Evolutionary conservation across 2,329 filamentous ascomycete species (phyloP), one percentile per base, ranked within the genome.

Genomic region (Xylariaceae sp.): DNA sequence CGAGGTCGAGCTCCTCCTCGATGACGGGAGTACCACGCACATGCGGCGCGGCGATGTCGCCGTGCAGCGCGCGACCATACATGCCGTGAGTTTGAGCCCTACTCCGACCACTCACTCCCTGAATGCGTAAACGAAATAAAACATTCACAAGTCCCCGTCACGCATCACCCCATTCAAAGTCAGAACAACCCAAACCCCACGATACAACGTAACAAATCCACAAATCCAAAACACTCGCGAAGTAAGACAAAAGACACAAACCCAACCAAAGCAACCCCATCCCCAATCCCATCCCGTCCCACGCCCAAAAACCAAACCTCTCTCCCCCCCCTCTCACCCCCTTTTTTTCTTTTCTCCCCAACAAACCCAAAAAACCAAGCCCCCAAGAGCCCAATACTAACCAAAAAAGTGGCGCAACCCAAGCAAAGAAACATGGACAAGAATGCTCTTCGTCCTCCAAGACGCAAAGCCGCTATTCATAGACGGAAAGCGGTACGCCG

Each of bases 41-140:
- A 69, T 83, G 72, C 67, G 69, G 44, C 68, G 72, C 10, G 80
- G 80, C 2, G 80, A 83, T 61, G 67, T 81, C n/a, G 75, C 75
- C 9, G 75, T 83, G 18, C 79, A 83, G 66, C 69, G 80, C 39
- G 78, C 73, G 1, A 81, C 79, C 2, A 78, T 76, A 68, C 80
- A 83, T 64, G 73, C 73, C 22, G 13, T 72, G 55, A 67, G 65
- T 67, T 76, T 42, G 29, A 30, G 29, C 29, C 29, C 29, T 7
- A 30, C n/a, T n/a, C n/a, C n/a, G n/a, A n/a, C n/a, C n/a, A n/a
- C n/a, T n/a, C n/a, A n/a, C n/a, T n/a, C n/a, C n/a, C n/a, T n/a
- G n/a, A n/a, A n/a, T n/a, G n/a, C n/a, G n/a, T n/a, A n/a, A n/a
- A n/a, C n/a, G n/a, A n/a, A n/a, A n/a, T n/a, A n/a, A n/a, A n/a